Conservation (phyloP, 2,329 filamentous ascomycete species). For the Penicillium sp. region DNA sequence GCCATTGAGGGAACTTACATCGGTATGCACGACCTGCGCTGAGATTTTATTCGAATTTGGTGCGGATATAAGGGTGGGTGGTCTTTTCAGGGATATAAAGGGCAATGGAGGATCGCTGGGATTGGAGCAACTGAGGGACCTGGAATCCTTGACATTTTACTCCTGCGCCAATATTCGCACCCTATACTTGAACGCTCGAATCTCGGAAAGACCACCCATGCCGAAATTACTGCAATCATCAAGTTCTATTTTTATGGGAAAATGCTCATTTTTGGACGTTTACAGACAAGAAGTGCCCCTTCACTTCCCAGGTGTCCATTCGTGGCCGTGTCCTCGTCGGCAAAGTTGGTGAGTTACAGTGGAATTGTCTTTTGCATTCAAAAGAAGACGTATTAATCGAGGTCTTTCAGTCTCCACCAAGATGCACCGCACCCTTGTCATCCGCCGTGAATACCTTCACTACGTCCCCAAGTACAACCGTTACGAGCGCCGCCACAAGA, state of each 20-base stretch:
- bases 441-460: slow-evolving; percentile 99
- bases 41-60: slow-evolving; percentile 18
- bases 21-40: slow-evolving; percentile 63
- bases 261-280: slow-evolving; percentile 27
- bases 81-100: slow-evolving; percentile 18
- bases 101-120: slow-evolving; percentile 6
- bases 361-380: background rate
- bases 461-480: slow-evolving; percentile 99
- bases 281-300: slow-evolving; percentile 99
- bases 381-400: background rate
- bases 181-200: background rate
- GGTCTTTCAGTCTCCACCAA: slow-evolving; percentile 75
- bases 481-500: slow-evolving; percentile 99
- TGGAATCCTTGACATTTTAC: background rate
- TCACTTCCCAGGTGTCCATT: slow-evolving; percentile 98
- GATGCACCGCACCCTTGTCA: slow-evolving; percentile 99
- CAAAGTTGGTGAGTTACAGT: slow-evolving; percentile 58
- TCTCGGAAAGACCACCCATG: slow-evolving; percentile 13
- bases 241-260: background rate
- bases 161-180: background rate
- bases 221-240: slow-evolving; percentile 7
- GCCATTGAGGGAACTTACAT: slow-evolving; percentile 99
- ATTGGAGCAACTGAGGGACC: slow-evolving; percentile 3
- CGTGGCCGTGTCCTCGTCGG: slow-evolving; percentile 99
- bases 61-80: slow-evolving; percentile 19